These are phyloP conservation scores for Amborella trichopoda DNA, from an alignment of 164 flowering plant genomes.

Conservation along the genomic window DNA sequence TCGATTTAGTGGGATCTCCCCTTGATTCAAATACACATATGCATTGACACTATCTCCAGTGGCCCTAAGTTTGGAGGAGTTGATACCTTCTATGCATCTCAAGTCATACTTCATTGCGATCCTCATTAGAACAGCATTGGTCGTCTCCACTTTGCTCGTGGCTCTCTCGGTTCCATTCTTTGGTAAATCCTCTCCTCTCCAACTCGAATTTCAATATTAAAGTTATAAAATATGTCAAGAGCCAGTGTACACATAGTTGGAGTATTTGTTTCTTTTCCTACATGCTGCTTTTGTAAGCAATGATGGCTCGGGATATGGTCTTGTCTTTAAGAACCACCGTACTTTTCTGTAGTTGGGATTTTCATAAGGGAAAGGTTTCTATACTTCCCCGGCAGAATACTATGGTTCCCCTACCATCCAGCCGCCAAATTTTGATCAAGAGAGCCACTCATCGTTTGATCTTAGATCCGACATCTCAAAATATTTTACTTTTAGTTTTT, in stretches of 20 bases:
- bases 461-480: too few species aligned
- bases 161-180: slow-evolving; percentile 77
- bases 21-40: slow-evolving; percentile 52
- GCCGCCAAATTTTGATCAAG: too few species aligned
- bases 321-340: background rate
- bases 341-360: too few species aligned
- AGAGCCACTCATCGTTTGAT: too few species aligned
- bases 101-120: slow-evolving; percentile 54
- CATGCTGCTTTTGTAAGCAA: background rate
- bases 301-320: background rate
- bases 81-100: slow-evolving; percentile 57
- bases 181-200: slow-evolving; percentile 30
- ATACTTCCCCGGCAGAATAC: too few species aligned
- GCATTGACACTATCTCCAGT: slow-evolving; percentile 88
- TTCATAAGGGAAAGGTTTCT: background rate
- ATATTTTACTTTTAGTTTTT: too few species aligned
- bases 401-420: too few species aligned
- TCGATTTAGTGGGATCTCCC: slow-evolving; percentile 9
- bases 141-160: slow-evolving; percentile 69
- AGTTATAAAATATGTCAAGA: background rate
- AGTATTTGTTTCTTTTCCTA: background rate
- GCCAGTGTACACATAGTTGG: background rate
- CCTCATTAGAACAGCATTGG: slow-evolving; percentile 73
- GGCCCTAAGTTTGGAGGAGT: slow-evolving; percentile 87
- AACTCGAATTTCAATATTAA: background rate